These are phyloP conservation scores for Megacollybia marginata DNA, from an alignment of 768 basidiomycete genomes.

Conservation along the genomic window DNA sequence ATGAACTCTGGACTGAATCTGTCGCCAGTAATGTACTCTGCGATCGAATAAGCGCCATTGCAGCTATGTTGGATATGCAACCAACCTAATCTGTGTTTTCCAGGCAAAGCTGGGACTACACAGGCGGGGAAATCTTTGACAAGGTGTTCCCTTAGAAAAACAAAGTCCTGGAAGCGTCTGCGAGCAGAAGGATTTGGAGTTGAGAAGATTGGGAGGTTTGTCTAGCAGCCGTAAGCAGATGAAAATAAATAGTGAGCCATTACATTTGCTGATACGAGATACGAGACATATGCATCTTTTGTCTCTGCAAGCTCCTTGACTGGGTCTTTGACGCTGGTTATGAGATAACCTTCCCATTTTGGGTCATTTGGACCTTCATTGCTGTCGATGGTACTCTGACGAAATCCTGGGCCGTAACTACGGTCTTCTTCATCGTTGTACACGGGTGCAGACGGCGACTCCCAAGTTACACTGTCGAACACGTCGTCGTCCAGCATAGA, in stretches of 20 bases:
- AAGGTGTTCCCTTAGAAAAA: constrained; percentile 84
- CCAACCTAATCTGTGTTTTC: constrained; percentile 93
- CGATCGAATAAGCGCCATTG: not conserved
- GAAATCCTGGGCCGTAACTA: constrained; percentile 66
- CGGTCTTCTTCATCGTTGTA: constrained; percentile 38
- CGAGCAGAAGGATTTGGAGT: constrained; percentile 67
- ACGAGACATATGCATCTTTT: constrained; percentile 95
- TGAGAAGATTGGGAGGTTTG: constrained; percentile 84
- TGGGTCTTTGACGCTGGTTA: constrained; percentile 82
- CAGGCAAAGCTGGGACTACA: constrained; percentile 94
- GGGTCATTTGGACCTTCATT: constrained; percentile 76
- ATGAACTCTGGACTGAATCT: constrained; percentile 96
- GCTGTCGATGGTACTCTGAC: constrained; percentile 66
- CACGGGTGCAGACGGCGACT: constrained; percentile 54
- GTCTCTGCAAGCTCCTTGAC: constrained; percentile 95
- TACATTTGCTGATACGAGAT: constrained; percentile 85
- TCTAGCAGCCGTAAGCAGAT: constrained; percentile 38
- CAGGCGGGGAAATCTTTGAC: constrained; percentile 92
- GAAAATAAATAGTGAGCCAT: constrained; percentile 11
- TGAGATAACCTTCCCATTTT: constrained; percentile 86
- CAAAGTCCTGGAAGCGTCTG: constrained; percentile 94
- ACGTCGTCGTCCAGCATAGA: constrained; percentile 83
- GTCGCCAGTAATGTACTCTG: constrained; percentile 97
- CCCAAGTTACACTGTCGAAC: constrained; percentile 90
- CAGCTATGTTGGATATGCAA: constrained; percentile 5